Conservation (phyloP, 2,329 filamentous ascomycete species). For the Ophiosphaerella herpotricha region DNA sequence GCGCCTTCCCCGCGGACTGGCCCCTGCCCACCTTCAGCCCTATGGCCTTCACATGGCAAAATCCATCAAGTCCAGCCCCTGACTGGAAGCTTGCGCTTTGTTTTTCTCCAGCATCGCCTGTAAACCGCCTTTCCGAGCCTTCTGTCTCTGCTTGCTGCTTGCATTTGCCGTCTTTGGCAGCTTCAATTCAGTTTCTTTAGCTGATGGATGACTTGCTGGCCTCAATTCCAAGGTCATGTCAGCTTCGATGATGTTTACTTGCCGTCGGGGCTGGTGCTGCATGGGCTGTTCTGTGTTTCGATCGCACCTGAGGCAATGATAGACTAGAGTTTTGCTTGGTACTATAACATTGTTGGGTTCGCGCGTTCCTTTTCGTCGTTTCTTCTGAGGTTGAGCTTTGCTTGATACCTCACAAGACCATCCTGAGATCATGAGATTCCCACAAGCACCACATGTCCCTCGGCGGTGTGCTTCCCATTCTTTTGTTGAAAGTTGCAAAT, state of each 20-base stretch:
- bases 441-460: constrained; percentile 45
- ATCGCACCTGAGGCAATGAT: constrained; percentile 39
- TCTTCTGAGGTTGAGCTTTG: background rate
- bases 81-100: constrained; percentile 42
- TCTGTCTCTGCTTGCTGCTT: constrained; percentile 60
- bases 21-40: constrained; percentile 32
- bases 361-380: constrained; percentile 5
- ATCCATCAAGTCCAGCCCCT: constrained; percentile 57
- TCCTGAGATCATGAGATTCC: constrained; percentile 44
- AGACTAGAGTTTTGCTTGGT: constrained; percentile 25
- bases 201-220: background rate
- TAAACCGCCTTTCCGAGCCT: constrained; percentile 59
- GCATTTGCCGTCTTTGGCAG: constrained; percentile 46
- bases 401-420: constrained; percentile 36
- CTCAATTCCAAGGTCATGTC: background rate
- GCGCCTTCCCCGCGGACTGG: constrained; percentile 25
- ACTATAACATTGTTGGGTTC: constrained; percentile 9
- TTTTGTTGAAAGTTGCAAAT: constrained; percentile 29
- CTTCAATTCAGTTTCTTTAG: constrained; percentile 16
- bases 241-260: constrained; percentile 16
- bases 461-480: constrained; percentile 36
- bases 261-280: constrained; percentile 23
- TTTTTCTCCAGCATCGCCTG: constrained; percentile 58
- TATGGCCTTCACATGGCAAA: constrained; percentile 53
- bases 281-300: constrained; percentile 34